Conservation (phyloP, 1,284 basidiomycete species). For the Fomitopsis palustris region DNA sequence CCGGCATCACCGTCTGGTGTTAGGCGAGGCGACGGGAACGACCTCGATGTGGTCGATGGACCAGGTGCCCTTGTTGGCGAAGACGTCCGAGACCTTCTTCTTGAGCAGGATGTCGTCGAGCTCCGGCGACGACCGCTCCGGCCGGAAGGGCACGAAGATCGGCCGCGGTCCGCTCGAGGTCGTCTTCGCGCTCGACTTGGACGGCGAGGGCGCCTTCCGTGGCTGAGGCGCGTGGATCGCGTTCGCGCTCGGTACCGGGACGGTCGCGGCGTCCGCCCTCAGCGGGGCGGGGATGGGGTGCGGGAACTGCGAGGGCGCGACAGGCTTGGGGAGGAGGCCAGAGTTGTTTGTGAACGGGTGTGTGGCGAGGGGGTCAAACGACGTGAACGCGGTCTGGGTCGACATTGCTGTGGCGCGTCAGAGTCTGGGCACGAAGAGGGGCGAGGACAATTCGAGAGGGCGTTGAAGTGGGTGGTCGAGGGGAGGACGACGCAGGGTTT, state of each 20-base stretch:
- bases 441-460: not conserved
- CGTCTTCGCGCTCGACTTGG: slow-evolving; percentile 16
- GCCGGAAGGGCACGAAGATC: slow-evolving; percentile 53
- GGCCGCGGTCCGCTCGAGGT: slow-evolving; percentile 27
- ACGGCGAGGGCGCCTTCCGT: slow-evolving; percentile 16
- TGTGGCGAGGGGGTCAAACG: slow-evolving; percentile 55
- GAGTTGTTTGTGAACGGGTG: slow-evolving; percentile 63
- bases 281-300: slow-evolving; percentile 33
- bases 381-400: slow-evolving; percentile 33
- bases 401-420: slow-evolving; percentile 25
- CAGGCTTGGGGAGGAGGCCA: slow-evolving; percentile 42
- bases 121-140: slow-evolving; percentile 54
- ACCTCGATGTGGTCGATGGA: slow-evolving; percentile 26
- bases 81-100: slow-evolving; percentile 35
- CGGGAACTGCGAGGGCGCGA: slow-evolving; percentile 45
- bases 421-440: not conserved
- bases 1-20: slow-evolving; percentile 18
- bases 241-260: slow-evolving; percentile 11
- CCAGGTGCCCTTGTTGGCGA: slow-evolving; percentile 32
- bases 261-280: slow-evolving; percentile 15
- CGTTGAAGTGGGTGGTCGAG: not conserved
- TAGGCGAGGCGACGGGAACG: slow-evolving; percentile 10
- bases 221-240: slow-evolving; percentile 25
- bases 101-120: slow-evolving; percentile 50
- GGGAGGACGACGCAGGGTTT: not conserved